Evolutionary conservation across 371 early-diverging fungal species (phyloP).

Genomic region (Dipsacomyces acuminosporus): DNA sequence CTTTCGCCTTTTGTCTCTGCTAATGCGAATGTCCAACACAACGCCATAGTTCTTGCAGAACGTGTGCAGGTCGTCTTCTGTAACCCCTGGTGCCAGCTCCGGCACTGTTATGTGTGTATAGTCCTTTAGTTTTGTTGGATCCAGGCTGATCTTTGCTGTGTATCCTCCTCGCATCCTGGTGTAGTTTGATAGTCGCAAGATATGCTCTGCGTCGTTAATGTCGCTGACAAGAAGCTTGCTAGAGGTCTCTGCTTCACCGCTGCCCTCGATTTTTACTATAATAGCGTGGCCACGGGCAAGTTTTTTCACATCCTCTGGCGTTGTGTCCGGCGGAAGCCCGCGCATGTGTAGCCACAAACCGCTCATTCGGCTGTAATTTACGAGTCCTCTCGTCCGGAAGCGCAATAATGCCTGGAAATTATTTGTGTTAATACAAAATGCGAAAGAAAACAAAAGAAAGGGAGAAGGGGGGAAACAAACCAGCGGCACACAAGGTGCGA

Average conservation of each 20-base stretch:
- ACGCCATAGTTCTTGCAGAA: constrained; percentile 18
- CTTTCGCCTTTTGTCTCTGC: not conserved
- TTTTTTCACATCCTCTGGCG: constrained; percentile 4
- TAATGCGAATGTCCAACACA: constrained; percentile 8
- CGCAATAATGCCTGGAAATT: no score
- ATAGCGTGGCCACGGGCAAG: not conserved
- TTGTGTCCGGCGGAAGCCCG: constrained; percentile 9
- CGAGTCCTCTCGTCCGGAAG: no score
- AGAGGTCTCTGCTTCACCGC: not conserved
- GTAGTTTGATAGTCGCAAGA: not conserved
- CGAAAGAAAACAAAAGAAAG: not conserved
- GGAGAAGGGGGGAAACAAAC: no score
- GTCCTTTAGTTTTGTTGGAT: not conserved
- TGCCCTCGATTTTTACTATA: not conserved
- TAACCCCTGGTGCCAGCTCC: not conserved
- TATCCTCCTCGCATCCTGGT: not conserved
- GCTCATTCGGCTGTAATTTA: constrained; percentile 5
- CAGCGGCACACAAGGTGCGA: no score
- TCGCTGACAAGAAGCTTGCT: not conserved
- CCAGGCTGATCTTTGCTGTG: not conserved
- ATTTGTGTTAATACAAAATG: no score
- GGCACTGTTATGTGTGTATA: constrained; percentile 7
- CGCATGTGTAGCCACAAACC: constrained; percentile 24
- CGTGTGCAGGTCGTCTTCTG: constrained; percentile 7
- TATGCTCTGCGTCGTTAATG: not conserved